Percentiles rank a stretch among this genome's conserved stretches.
phyloP scores from a whole-genome alignment of 768 basidiomycete genomes.

The Lanmaoa rubissima region DNA sequence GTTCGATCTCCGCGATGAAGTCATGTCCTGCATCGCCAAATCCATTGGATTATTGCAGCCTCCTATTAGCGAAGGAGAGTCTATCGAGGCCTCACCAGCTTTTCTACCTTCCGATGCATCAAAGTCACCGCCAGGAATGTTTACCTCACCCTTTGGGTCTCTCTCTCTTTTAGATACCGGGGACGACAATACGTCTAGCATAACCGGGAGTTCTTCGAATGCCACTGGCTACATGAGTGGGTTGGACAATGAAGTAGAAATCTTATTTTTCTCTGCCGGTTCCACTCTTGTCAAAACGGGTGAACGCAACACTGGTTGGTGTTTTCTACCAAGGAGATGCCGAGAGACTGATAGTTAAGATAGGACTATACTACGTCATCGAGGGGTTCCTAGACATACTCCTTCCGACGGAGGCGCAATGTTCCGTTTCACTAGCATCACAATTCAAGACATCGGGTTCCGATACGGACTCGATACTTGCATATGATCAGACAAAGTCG shows the following conservation, averaged over 20 bases:
- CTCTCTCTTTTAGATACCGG: conserved; percentile 69
- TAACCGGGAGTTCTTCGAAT: conserved; percentile 57
- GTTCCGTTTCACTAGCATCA: conserved; percentile 3
- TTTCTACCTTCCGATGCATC: conserved; percentile 47
- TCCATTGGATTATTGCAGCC: conserved; percentile 94
- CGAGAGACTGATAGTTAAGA: background rate
- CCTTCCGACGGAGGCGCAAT: conserved; percentile 45
- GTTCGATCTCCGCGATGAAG: conserved; percentile 93
- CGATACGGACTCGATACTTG: conserved; percentile 39
- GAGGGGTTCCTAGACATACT: conserved; percentile 95
- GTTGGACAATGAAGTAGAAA: conserved; percentile 95
- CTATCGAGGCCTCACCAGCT: conserved; percentile 64
- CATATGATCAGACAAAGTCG: conserved; percentile 31
- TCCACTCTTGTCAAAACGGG: conserved; percentile 85
- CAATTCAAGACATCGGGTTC: conserved; percentile 21
- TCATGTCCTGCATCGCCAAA: conserved; percentile 97
- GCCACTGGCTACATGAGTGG: conserved; percentile 65
- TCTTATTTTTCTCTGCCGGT: conserved; percentile 88
- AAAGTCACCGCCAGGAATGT: conserved; percentile 36
- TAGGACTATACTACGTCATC: conserved; percentile 90
- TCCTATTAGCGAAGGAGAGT: conserved; percentile 66
- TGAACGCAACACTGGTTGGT: conserved; percentile 77
- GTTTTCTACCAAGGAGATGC: background rate
- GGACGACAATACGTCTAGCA: conserved; percentile 65
- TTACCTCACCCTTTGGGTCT: conserved; percentile 70